These are phyloP conservation scores for Coemansia asiatica DNA, from an alignment of 192 early-diverging fungal genomes.

Conservation along the genomic window DNA sequence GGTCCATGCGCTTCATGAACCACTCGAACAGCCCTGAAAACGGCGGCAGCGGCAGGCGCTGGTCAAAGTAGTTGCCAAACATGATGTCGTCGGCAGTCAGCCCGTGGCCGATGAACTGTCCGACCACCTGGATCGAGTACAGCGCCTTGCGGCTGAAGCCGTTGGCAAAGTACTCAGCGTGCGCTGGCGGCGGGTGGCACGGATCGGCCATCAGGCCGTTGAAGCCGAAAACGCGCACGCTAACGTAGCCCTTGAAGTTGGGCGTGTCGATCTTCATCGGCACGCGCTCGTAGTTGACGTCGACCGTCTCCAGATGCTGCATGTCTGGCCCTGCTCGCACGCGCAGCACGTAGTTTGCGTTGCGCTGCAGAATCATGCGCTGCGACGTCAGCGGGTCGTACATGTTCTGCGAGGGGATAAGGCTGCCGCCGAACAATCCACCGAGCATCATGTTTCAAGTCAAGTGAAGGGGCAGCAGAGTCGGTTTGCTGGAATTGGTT, in stretches of 20 bases:
- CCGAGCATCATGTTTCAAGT: conserved; percentile 49
- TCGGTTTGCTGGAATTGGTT: no score
- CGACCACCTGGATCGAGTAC: conserved; percentile 55
- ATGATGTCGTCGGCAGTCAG: conserved; percentile 54
- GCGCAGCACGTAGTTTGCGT: conserved; percentile 52
- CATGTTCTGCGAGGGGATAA: conserved; percentile 43
- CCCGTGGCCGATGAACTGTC: conserved; percentile 34
- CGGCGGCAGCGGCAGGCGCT: conserved; percentile 49
- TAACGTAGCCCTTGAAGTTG: conserved; percentile 52
- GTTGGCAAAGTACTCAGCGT: conserved; percentile 50
- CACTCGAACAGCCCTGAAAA: conserved; percentile 55
- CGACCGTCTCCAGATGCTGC: conserved; percentile 41
- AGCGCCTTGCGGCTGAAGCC: conserved; percentile 55
- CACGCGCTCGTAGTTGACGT: conserved; percentile 55
- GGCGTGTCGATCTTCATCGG: conserved; percentile 46
- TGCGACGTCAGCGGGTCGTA: conserved; percentile 50
- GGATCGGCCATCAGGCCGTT: conserved; percentile 53
- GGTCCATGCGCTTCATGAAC: conserved; percentile 58
- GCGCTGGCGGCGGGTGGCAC: conserved; percentile 50
- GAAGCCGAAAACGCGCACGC: conserved; percentile 53
- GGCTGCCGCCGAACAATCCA: conserved; percentile 42
- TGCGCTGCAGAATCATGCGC: conserved; percentile 50
- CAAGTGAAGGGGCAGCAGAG: not conserved
- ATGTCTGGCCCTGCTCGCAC: conserved; percentile 51
- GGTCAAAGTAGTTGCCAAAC: conserved; percentile 58